Conservation (phyloP, 345 rosid species). For the Gossypioides kirkii region DNA sequence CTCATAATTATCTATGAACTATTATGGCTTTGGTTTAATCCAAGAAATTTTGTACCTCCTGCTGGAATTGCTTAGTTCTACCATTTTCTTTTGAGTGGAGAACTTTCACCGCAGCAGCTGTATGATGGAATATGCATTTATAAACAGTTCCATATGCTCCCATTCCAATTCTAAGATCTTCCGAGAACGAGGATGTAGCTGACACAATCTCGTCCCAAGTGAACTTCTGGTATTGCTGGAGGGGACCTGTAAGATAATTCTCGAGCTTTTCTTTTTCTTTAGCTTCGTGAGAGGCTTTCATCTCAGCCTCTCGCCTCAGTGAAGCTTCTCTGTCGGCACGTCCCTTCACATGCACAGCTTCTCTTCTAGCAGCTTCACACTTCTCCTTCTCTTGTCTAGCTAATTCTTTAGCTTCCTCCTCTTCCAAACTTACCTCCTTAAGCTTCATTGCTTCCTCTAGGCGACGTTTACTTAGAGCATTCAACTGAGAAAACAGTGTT, state of each 20-base stretch:
- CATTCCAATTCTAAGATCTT: constrained; percentile 56
- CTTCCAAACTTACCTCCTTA: constrained; percentile 42
- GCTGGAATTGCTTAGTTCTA: constrained; percentile 61
- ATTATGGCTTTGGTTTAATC: neutral
- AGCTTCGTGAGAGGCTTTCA: constrained; percentile 42
- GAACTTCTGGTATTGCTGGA: constrained; percentile 47
- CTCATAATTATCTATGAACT: neutral
- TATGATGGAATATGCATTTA: constrained; percentile 60
- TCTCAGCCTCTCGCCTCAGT: constrained; percentile 53
- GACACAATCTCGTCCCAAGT: constrained; percentile 78
- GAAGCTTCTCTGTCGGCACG: constrained; percentile 51
- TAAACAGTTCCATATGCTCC: constrained; percentile 90
- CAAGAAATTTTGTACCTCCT: constrained; percentile 50
- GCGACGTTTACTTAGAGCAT: constrained; percentile 37
- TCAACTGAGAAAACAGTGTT: constrained; percentile 35
- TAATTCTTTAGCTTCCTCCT: constrained; percentile 48
- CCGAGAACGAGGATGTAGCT: constrained; percentile 80
- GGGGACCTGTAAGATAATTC: constrained; percentile 47
- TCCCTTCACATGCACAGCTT: constrained; percentile 40
- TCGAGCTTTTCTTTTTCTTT: constrained; percentile 72
- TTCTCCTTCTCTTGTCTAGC: constrained; percentile 59
- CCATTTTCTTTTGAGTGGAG: constrained; percentile 60
- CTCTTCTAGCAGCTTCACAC: constrained; percentile 48
- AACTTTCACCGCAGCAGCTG: constrained; percentile 75
- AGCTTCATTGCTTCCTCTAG: constrained; percentile 55